Conservation (phyloP, 2,329 filamentous ascomycete species). For the Purpureocillium lavendulum region DNA sequence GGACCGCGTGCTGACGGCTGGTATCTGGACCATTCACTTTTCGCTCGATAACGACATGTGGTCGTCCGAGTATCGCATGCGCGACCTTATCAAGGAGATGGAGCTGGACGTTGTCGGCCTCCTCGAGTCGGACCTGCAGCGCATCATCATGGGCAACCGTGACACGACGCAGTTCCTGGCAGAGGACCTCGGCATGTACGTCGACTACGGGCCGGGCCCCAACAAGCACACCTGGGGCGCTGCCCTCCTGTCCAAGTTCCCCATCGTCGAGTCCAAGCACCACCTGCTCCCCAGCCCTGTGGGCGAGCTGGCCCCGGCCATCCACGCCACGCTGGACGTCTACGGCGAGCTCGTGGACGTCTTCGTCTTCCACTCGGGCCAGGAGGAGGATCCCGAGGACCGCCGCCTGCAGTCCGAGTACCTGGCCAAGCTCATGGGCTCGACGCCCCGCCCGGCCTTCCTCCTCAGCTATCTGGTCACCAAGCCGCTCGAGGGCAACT, state of each 20-base stretch:
- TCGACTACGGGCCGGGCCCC: slow-evolving; percentile 91
- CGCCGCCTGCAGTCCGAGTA: slow-evolving; percentile 80
- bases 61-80: slow-evolving; percentile 91
- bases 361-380: slow-evolving; percentile 97
- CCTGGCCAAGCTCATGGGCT: slow-evolving; percentile 79
- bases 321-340: slow-evolving; percentile 90
- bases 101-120: slow-evolving; percentile 97
- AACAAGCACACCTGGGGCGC: slow-evolving; percentile 99
- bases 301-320: slow-evolving; percentile 89
- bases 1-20: slow-evolving; percentile 80
- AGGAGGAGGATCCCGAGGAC: slow-evolving; percentile 94
- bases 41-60: slow-evolving; percentile 98
- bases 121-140: slow-evolving; percentile 85
- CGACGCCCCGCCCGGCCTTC: slow-evolving; percentile 69
- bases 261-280: slow-evolving; percentile 93
- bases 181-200: slow-evolving; percentile 97
- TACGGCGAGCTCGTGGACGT: slow-evolving; percentile 88
- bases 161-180: slow-evolving; percentile 92
- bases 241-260: slow-evolving; percentile 91
- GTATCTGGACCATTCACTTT: slow-evolving; percentile 99
- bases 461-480: slow-evolving; percentile 90
- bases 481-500: slow-evolving; percentile 84
- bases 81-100: slow-evolving; percentile 82
- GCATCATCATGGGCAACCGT: slow-evolving; percentile 99
- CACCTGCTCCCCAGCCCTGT: slow-evolving; percentile 90